Percentiles rank a stretch among this genome's conserved stretches.
Evolutionary conservation across 768 basidiomycete species (phyloP).

Genomic region (Boletus rubroflammeus): DNA sequence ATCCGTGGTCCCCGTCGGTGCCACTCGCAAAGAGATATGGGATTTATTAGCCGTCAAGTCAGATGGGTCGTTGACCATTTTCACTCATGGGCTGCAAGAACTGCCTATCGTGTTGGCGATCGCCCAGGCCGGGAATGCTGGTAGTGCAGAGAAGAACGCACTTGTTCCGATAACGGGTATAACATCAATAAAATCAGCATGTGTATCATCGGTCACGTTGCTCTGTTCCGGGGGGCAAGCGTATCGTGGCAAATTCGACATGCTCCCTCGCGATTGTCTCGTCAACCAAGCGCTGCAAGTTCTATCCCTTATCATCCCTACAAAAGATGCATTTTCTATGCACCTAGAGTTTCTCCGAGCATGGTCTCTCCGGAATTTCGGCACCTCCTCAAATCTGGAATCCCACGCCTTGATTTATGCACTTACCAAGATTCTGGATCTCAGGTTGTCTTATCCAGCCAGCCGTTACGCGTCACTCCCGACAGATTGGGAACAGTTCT

Average conservation of each 20-base stretch:
- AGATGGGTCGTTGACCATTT: conserved; percentile 48
- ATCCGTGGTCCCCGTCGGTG: conserved; percentile 54
- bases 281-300: conserved; percentile 58
- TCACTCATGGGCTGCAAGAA: conserved; percentile 58
- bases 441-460: conserved; percentile 28
- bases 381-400: conserved; percentile 44
- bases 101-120: conserved; percentile 36
- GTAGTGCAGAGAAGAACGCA: not conserved
- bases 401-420: conserved; percentile 55
- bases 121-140: conserved; percentile 9
- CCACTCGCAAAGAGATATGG: conserved; percentile 57
- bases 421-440: conserved; percentile 46
- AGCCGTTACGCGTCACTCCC: conserved; percentile 10
- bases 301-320: conserved; percentile 58
- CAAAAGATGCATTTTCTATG: conserved; percentile 51
- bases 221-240: conserved; percentile 49
- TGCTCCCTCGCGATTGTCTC: conserved; percentile 52
- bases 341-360: conserved; percentile 52
- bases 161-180: conserved; percentile 31
- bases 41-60: conserved; percentile 70
- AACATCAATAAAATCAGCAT: conserved; percentile 44
- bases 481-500: conserved; percentile 48
- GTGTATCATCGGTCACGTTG: conserved; percentile 51
- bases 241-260: conserved; percentile 48
- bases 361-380: conserved; percentile 51